Evolutionary conservation across 352 stramenopile species (phyloP), one percentile per base, ranked within the genome.

Genomic region (Plasmopara halstedii): DNA sequence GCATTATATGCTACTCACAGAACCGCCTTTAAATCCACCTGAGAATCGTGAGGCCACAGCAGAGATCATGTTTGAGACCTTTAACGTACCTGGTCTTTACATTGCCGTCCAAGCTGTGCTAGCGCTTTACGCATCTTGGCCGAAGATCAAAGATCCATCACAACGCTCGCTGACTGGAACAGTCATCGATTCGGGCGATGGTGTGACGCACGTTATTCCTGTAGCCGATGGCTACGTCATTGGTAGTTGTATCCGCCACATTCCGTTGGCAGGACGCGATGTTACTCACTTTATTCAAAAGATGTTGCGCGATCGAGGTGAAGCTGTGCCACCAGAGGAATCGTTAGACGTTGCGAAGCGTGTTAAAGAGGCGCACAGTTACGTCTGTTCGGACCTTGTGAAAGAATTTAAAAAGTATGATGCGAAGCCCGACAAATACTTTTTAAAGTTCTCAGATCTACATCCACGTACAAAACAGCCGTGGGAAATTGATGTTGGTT

Each of bases 351-450:
- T 96, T 2, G 85, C 88, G 5, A 92, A 88, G 39, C 70, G 70
- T 32, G 82, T 97, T 17, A 98, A 98, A 77, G 93, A 98, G 56
- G 84, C 91, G 54, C 82, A 97, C 72, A 95, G 81, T 58, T 98
- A 98, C 70, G 88, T 96, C 54, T 97, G 87, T 63, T 91, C 84
- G 46, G 92, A 98, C 58, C 54, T 98, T 21, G 88, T 83, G 29
- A 97, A 97, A 62, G 94, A 98, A 61, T 98, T 96, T 60, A 81
- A 74, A n/a, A 97, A 97, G 50, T 98, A 96, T 71, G 94, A 98
- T 60, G 23, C 53, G 6, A 95, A 98, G 46, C 87, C 88, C 1
- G 70, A 85, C 43, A 97, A 97, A 58, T 96, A 80, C 56, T 94
- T 97, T 43, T 56, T 92, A 35, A 88, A 79, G 52, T 96, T 96